Conservation (phyloP, 2,329 filamentous ascomycete genomes). For the Neurospora sp. region DNA sequence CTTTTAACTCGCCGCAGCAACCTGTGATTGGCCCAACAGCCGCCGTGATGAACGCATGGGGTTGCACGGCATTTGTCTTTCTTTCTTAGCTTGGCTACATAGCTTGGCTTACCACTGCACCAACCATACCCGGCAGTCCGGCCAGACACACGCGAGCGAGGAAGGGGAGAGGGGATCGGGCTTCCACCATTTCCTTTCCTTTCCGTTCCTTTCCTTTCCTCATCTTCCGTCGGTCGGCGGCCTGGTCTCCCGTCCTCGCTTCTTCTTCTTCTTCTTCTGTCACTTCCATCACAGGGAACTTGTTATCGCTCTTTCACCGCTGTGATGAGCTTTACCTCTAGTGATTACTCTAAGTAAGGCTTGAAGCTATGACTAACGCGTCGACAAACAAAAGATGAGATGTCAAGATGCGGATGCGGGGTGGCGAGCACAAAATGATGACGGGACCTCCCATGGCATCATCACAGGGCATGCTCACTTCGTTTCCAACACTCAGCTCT, state of each 20-base stretch:
- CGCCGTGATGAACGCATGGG: neutral
- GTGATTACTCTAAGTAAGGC: neutral
- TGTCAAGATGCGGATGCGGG: neutral
- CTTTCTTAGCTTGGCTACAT: neutral
- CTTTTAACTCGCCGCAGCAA: neutral
- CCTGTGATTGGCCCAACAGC: neutral
- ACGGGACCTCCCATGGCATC: neutral
- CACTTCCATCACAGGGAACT: neutral
- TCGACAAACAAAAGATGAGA: neutral
- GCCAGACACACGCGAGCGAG: neutral
- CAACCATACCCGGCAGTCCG: neutral
- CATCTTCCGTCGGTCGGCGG: neutral
- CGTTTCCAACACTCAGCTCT: neutral
- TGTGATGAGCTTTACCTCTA: neutral
- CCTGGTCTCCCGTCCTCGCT: neutral
- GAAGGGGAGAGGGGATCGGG: neutral
- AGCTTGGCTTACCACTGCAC: neutral
- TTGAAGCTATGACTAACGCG: neutral
- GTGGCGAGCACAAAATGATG: neutral
- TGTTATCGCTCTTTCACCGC: neutral
- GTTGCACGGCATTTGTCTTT: neutral
- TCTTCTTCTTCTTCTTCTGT: neutral
- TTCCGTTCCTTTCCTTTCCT: neutral
- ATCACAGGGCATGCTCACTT: neutral
- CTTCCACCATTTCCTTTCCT: neutral